Evolutionary conservation across 257 asterid species (phyloP).

Genomic region (Rubia yunnanensis): DNA sequence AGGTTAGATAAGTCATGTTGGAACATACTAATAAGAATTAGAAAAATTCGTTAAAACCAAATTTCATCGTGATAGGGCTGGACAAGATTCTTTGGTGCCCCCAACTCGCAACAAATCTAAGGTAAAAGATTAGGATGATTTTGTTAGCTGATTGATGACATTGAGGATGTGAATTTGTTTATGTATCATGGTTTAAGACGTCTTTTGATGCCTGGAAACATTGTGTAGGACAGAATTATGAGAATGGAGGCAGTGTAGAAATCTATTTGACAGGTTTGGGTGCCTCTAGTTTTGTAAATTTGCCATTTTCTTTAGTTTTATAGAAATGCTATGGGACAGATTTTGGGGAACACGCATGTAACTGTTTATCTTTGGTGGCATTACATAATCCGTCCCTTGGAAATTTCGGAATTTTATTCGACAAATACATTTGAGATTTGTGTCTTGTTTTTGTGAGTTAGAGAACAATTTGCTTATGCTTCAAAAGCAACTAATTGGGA

Average conservation of each 20-base stretch:
- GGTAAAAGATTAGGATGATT: background rate
- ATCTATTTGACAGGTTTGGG: slow-evolving; percentile 19
- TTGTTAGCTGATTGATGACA: slow-evolving; percentile 10
- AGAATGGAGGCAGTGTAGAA: background rate
- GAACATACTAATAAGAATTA: too few relatives aligned
- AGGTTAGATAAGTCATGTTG: too few relatives aligned
- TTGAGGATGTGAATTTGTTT: background rate
- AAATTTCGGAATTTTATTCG: too few relatives aligned
- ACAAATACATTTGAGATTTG: too few relatives aligned
- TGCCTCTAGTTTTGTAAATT: too few relatives aligned
- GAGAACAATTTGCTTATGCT: too few relatives aligned
- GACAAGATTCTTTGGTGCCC: slow-evolving; percentile 27
- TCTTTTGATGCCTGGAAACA: too few relatives aligned
- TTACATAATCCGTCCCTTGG: too few relatives aligned
- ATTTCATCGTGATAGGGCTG: too few relatives aligned
- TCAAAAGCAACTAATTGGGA: too few relatives aligned
- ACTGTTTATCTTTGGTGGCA: background rate
- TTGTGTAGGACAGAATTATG: background rate
- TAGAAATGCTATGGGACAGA: background rate
- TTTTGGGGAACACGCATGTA: background rate
- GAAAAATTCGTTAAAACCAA: too few relatives aligned
- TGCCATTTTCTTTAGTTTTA: background rate
- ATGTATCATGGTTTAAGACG: background rate
- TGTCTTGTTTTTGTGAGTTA: too few relatives aligned
- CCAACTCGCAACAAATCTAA: slow-evolving; percentile 23